Evolutionary conservation across 352 stramenopile species (phyloP), one percentile per base, ranked within the genome.

Genomic region (Phytophthora meadii): DNA sequence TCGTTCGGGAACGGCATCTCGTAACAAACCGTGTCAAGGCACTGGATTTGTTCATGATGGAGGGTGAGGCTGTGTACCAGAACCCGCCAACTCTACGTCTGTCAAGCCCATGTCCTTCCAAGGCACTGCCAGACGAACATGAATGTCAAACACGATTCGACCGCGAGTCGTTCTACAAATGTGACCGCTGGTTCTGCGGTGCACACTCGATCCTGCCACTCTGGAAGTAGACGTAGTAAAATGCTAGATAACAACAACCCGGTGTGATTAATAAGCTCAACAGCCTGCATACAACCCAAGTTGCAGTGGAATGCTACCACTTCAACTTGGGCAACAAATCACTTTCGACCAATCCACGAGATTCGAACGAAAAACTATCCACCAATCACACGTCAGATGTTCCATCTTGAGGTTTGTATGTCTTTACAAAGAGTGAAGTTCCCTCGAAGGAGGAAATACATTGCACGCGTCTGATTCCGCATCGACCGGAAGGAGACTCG

Each of bases 111-210:
- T 94, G 85, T 66, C 85, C 85, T 17, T 88, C 75, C 4, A 69
- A 79, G n/a, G 82, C 81, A 40, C 59, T 88, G 9, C 61, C 76
- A 3, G 76, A 78, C 15, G 64, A 77, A 34, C 36, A 52, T 51
- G 65, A 66, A 44, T 94, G 85, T 51, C 70, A 80, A 45, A 70
- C 51, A 4, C 77, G 72, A 14, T 84, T 82, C 48, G 58, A 74
- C 36, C 82, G 80, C 36, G 76, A 90, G 51, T 79, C 71, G 17
- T 76, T 74, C 37, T 81, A 92, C 77, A 89, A 89, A 64, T 94
- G 85, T 65, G 85, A 92, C 42, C 63, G 73, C 14, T 92, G 82
- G 82, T 87, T 92, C 50, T 94, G 85, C 44, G 85, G 83, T 54
- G 61, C 71, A 39, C 69, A 70, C 19, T 91, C 83, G 28, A 65